A percentile compares a stretch with the other conserved stretches of the same genome.
Evolutionary conservation across 805 yeast genomes (phyloP).

Genomic region (Candida andamanensis): DNA sequence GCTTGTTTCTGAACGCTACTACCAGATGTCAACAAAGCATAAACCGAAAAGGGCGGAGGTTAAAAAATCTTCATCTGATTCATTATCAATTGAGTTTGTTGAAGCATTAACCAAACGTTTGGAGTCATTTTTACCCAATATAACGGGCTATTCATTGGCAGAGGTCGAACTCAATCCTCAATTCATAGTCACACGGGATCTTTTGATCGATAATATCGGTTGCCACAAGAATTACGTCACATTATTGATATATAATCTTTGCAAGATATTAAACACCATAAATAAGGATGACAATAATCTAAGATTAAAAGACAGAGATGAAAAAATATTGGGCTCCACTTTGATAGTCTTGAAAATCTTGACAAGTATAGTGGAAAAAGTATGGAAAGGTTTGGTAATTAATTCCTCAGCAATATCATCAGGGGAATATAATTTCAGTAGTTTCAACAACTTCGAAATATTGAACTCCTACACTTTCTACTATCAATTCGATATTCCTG

Average conservation of each 20-base stretch:
- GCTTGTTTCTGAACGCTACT: too few species aligned
- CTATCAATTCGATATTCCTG: slow-evolving; percentile 27
- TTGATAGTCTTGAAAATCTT: slow-evolving; percentile 29
- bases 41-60: too few species aligned
- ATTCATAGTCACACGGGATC: slow-evolving; percentile 25
- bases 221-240: slow-evolving; percentile 9
- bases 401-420: slow-evolving; percentile 5
- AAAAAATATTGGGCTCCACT: slow-evolving; percentile 25
- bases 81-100: slow-evolving; percentile 16
- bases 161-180: slow-evolving; percentile 41
- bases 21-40: too few species aligned
- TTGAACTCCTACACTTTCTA: slow-evolving; percentile 20
- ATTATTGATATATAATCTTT: slow-evolving; percentile 18
- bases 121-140: slow-evolving; percentile 31
- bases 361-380: slow-evolving; percentile 20
- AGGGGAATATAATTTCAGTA: too few species aligned
- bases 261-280: slow-evolving; percentile 19
- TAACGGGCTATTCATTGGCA: slow-evolving; percentile 33
- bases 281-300: slow-evolving; percentile 17
- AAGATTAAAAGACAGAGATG: slow-evolving; percentile 25
- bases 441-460: slow-evolving; percentile 11
- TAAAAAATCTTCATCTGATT: too few species aligned
- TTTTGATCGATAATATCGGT: slow-evolving; percentile 18
- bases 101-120: slow-evolving; percentile 23
- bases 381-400: slow-evolving; percentile 23